Percentiles rank a stretch among this genome's conserved stretches.
phyloP scores from a whole-genome alignment of 345 rosid species.

The Pseudoturritis turrita region DNA sequence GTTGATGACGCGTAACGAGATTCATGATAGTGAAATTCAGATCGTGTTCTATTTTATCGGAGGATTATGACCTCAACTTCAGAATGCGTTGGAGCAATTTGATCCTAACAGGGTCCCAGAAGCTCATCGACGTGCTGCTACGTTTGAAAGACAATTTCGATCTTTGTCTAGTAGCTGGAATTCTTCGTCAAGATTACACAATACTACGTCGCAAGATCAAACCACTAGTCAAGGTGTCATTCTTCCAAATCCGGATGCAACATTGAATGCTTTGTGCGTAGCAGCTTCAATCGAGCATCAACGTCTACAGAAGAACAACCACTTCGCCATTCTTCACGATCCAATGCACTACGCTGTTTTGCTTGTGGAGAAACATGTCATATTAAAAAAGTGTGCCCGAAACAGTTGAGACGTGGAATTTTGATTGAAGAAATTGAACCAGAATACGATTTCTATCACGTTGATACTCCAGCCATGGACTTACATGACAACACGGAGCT shows the following conservation, averaged over 20 bases:
- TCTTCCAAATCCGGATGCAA: too few relatives aligned
- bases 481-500: neutral
- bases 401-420: neutral
- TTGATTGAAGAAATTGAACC: neutral
- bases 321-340: too few relatives aligned
- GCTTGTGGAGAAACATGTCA: neutral
- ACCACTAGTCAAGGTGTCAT: too few relatives aligned
- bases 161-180: neutral
- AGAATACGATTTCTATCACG: neutral
- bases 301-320: neutral
- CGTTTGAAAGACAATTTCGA: neutral
- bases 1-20: neutral
- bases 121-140: neutral
- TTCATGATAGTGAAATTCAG: neutral
- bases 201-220: too few relatives aligned
- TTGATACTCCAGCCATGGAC: too few relatives aligned
- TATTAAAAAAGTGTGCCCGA: neutral
- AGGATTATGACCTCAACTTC: neutral
- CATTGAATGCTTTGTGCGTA: too few relatives aligned
- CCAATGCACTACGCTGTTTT: neutral
- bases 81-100: neutral
- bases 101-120: neutral
- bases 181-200: too few relatives aligned
- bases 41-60: neutral
- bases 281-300: neutral